These are phyloP conservation scores for Ballota nigra DNA, from an alignment of 257 asterid genomes.

Conservation along the genomic window DNA sequence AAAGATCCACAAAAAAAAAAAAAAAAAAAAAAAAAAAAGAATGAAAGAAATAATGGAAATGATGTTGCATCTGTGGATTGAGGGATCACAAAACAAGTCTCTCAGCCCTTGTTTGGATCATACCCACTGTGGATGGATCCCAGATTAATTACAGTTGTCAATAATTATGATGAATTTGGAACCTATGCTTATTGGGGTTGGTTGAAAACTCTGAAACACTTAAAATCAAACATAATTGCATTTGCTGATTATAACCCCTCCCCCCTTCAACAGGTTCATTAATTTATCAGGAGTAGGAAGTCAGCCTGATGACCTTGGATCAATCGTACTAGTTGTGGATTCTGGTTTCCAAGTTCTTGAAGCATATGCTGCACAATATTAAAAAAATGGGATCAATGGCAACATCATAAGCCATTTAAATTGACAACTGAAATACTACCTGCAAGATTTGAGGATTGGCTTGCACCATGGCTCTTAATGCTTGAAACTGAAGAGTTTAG, in stretches of 20 bases:
- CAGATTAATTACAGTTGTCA: not conserved
- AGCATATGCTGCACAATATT: constrained; percentile 74
- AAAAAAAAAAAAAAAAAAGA: no score
- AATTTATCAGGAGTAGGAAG: constrained; percentile 77
- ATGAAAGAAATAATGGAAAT: no score
- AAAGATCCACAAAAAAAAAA: not conserved
- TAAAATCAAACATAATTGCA: not conserved
- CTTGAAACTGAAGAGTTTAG: constrained; percentile 57
- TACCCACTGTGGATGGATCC: not conserved
- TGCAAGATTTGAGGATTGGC: constrained; percentile 92
- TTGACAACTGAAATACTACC: constrained; percentile 34
- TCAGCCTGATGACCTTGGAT: constrained; percentile 94
- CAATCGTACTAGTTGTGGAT: constrained; percentile 75
- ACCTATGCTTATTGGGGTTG: no score
- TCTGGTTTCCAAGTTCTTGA: constrained; percentile 94
- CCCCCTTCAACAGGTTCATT: constrained; percentile 93
- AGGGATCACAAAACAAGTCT: no score
- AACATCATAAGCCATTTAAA: not conserved
- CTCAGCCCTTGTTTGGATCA: no score
- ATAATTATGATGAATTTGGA: not conserved
- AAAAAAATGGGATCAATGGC: not conserved
- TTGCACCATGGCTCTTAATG: constrained; percentile 78
- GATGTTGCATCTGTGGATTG: no score
- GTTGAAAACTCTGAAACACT: no score
- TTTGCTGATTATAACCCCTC: constrained; percentile 43